These are phyloP conservation scores for Aspergillus phoenicis DNA, from an alignment of 2,329 filamentous ascomycete genomes.

Conservation along the genomic window DNA sequence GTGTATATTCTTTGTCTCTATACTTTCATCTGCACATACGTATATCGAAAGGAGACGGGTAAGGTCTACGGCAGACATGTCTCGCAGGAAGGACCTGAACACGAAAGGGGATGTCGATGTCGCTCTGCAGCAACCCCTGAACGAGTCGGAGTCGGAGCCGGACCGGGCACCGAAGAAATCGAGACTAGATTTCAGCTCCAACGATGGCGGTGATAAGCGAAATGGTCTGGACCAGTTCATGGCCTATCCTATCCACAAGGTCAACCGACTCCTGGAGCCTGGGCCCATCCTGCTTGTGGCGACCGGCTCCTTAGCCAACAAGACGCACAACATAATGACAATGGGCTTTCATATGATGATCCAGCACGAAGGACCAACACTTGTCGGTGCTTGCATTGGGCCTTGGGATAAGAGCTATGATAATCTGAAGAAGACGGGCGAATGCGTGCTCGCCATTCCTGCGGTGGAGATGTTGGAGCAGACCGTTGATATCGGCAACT, in stretches of 20 bases:
- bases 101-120: neutral
- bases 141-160: neutral
- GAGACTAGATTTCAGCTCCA: neutral
- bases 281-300: slow-evolving; percentile 6
- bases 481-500: slow-evolving; percentile 8
- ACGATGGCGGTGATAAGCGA: neutral
- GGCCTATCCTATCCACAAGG: slow-evolving; percentile 8
- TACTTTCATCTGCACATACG: neutral
- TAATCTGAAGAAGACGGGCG: slow-evolving; percentile 5
- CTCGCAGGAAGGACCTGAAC: neutral
- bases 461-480: slow-evolving; percentile 7
- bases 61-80: neutral
- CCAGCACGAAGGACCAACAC: slow-evolving; percentile 8
- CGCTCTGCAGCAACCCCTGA: neutral
- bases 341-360: slow-evolving; percentile 12
- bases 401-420: slow-evolving; percentile 9
- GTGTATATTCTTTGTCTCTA: neutral
- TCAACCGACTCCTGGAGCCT: slow-evolving; percentile 8
- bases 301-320: slow-evolving; percentile 2
- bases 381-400: slow-evolving; percentile 8
- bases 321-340: slow-evolving; percentile 11
- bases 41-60: neutral
- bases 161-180: neutral
- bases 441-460: slow-evolving; percentile 8
- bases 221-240: slow-evolving; percentile 1